phyloP scores from a whole-genome alignment of 2,329 filamentous ascomycete genomes.

The Beauveria pseudobassiana region DNA sequence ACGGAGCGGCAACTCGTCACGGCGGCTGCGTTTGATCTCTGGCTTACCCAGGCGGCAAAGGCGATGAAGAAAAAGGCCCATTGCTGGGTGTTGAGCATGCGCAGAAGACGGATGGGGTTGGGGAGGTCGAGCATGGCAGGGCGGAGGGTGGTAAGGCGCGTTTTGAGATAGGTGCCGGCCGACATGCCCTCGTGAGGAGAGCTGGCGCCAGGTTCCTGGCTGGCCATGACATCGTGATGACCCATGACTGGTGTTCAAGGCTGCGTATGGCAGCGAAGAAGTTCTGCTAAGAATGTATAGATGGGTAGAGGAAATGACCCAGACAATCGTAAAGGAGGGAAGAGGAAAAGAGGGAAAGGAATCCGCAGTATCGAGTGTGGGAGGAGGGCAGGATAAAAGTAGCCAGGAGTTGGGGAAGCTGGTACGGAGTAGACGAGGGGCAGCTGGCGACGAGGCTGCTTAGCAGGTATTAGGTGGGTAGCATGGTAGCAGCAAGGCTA shows the following conservation, averaged over 20 bases:
- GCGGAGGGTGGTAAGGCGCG: slow-evolving; percentile 48
- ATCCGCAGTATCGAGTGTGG: not conserved
- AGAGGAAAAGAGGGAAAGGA: not conserved
- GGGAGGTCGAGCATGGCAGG: slow-evolving; percentile 47
- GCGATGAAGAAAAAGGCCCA: slow-evolving; percentile 50
- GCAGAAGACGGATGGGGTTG: slow-evolving; percentile 44
- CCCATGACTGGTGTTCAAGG: not conserved
- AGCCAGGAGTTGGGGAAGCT: not conserved
- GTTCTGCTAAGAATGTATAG: not conserved
- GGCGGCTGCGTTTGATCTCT: no score
- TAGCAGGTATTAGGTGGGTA: not conserved
- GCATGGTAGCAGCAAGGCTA: not conserved
- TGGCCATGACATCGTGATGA: slow-evolving; percentile 15
- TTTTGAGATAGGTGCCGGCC: slow-evolving; percentile 37
- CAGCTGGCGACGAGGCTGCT: not conserved
- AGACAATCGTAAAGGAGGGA: not conserved
- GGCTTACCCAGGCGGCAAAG: slow-evolving; percentile 47
- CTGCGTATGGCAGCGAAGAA: not conserved
- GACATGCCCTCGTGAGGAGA: slow-evolving; percentile 44
- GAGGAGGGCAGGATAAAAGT: not conserved
- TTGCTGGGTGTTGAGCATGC: slow-evolving; percentile 40
- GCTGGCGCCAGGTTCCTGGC: slow-evolving; percentile 21
- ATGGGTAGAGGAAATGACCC: no score
- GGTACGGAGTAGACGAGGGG: not conserved
- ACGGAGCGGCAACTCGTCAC: no score